These are phyloP conservation scores for Xylaria nigripes DNA, from an alignment of 495 filamentous ascomycete genomes.

Conservation along the genomic window DNA sequence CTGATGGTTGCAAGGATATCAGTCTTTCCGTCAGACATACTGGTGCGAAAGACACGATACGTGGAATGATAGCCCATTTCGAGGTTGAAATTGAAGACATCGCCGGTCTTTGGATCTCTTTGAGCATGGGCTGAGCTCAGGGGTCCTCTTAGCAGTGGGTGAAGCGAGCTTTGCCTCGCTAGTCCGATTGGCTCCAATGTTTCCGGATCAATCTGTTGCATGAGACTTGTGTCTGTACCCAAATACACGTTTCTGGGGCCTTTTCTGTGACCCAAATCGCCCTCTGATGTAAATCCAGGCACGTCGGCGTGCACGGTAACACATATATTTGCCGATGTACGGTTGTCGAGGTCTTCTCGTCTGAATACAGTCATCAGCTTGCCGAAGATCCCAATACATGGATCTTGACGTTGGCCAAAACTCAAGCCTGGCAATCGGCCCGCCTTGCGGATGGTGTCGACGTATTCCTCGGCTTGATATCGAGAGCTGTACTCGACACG, in stretches of 20 bases:
- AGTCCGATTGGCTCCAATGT: conserved; percentile 63
- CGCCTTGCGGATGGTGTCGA: conserved; percentile 45
- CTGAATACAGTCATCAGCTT: conserved; percentile 54
- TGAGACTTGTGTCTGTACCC: conserved; percentile 49
- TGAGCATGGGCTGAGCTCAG: conserved; percentile 59
- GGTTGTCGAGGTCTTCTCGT: conserved; percentile 16
- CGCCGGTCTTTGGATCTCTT: conserved; percentile 62
- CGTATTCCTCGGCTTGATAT: conserved; percentile 47
- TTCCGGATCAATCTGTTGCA: conserved; percentile 56
- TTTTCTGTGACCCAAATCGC: conserved; percentile 17
- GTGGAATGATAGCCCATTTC: conserved; percentile 28
- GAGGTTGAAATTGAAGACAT: conserved; percentile 73
- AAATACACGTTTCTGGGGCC: conserved; percentile 45
- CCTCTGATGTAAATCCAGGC: conserved; percentile 35
- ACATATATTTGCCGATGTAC: conserved; percentile 41
- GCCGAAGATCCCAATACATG: conserved; percentile 57
- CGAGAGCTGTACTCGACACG: conserved; percentile 67
- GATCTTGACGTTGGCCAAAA: conserved; percentile 60
- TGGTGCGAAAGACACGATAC: conserved; percentile 61
- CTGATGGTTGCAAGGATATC: conserved; percentile 61
- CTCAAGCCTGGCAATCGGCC: conserved; percentile 40
- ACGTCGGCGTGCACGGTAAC: conserved; percentile 55
- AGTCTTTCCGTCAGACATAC: conserved; percentile 52
- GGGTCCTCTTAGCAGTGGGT: conserved; percentile 58
- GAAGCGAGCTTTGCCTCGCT: conserved; percentile 47